phyloP scores from a whole-genome alignment of 2,329 filamentous ascomycete genomes.

The Drechslera avenae region DNA sequence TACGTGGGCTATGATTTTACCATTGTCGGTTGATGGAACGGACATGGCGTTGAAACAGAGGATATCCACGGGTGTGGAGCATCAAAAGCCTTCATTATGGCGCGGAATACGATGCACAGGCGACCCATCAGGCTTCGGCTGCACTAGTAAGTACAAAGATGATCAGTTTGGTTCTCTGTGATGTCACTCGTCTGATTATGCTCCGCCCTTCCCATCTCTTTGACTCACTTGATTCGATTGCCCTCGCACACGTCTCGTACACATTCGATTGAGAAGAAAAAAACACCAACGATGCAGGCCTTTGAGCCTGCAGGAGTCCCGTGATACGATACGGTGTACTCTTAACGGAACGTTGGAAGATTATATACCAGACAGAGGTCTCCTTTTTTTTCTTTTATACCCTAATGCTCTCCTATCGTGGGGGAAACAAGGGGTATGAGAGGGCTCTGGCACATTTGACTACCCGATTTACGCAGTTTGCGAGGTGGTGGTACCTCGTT shows the following conservation, averaged over 20 bases:
- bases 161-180: background rate
- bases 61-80: conserved; percentile 1
- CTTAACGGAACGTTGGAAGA: conserved; percentile 57
- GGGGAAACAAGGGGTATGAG: too few relatives aligned
- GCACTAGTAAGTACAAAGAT: conserved; percentile 6
- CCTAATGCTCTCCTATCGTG: too few relatives aligned
- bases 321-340: conserved; percentile 40
- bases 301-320: conserved; percentile 51
- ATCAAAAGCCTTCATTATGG: conserved; percentile 9
- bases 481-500: too few relatives aligned
- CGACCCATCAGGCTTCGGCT: background rate
- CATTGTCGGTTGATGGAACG: background rate
- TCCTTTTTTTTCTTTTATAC: too few relatives aligned
- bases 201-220: background rate
- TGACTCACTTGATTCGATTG: background rate
- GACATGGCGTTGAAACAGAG: conserved; percentile 2
- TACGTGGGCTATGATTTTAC: conserved; percentile 8
- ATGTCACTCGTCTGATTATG: background rate
- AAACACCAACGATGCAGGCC: conserved; percentile 52
- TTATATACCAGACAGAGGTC: too few relatives aligned
- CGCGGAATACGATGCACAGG: conserved; percentile 3
- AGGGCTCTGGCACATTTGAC: too few relatives aligned
- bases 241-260: too few relatives aligned
- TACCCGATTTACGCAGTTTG: too few relatives aligned
- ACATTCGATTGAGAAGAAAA: conserved; percentile 12